phyloP scores from a whole-genome alignment of 2,329 filamentous ascomycete genomes.

The Cordyceps sp. region DNA sequence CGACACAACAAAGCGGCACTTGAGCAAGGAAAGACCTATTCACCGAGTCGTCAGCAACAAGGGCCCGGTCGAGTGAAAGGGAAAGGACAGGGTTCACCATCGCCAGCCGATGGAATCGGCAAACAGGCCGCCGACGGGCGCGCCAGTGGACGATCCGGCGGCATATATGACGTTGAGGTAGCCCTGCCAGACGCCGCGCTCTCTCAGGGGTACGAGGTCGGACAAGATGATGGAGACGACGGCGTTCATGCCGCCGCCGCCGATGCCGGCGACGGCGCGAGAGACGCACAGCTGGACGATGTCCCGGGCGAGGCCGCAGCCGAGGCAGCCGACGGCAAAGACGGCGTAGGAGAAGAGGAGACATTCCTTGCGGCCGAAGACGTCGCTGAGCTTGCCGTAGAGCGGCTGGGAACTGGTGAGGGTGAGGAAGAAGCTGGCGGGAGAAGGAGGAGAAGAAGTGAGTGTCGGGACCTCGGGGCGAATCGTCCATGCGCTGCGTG shows the following conservation, averaged over 20 bases:
- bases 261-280: slow-evolving; percentile 35
- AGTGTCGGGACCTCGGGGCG: no score
- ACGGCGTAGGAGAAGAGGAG: slow-evolving; percentile 47
- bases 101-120: slow-evolving; percentile 61
- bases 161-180: slow-evolving; percentile 57
- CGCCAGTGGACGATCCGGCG: slow-evolving; percentile 47
- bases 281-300: slow-evolving; percentile 51
- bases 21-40: slow-evolving; percentile 60
- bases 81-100: no score
- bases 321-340: slow-evolving; percentile 47
- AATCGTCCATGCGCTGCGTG: no score
- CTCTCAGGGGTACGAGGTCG: slow-evolving; percentile 52
- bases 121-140: slow-evolving; percentile 54
- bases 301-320: slow-evolving; percentile 45
- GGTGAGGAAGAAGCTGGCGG: slow-evolving; percentile 50
- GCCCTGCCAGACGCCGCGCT: slow-evolving; percentile 60
- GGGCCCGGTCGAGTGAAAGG: no score
- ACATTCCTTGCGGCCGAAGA: slow-evolving; percentile 51
- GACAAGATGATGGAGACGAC: slow-evolving; percentile 49
- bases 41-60: no score
- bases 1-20: slow-evolving; percentile 48
- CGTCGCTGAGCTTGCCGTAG: slow-evolving; percentile 54
- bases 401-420: slow-evolving; percentile 60
- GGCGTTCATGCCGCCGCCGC: slow-evolving; percentile 56
- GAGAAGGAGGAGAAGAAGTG: no score